Base-by-base conservation (phyloP, 2,329 filamentous ascomycete genomes). In the Fusarium dlaminii region DNA sequence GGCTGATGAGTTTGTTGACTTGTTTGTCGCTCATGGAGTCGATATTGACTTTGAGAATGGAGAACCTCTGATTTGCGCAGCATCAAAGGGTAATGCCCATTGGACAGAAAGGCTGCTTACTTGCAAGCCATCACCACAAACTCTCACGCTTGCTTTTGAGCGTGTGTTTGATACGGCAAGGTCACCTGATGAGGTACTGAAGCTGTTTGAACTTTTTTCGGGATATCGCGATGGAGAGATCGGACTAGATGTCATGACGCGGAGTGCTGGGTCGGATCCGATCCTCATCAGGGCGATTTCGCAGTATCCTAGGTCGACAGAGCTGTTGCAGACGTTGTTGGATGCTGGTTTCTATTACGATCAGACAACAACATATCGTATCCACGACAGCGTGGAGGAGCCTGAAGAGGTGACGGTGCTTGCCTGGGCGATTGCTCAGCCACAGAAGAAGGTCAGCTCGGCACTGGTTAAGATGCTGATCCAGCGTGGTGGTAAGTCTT, bases 391-490 rank as follows among this genome's bases (percentile, higher is more conserved):
- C 17, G 68, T 86, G 1, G 84, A 86, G 4, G 86, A 88, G 40
- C 82, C 84, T 7, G 90, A 93, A 78, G 81, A 84, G 15, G 84
- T 90, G 49, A 88, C 88, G 4, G 82, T 91, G 5, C 81, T 93
- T 13, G 82, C 87, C 57, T 93, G 90, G 90, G 86, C 89, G 0
- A 83, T 93, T 58, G 81, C 89, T 12, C 90, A 92, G 70, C 88
- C 89, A 1, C 89, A 91, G 71, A 92, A 92, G 79, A 87, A 86
- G 68, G 85, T 92, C 57, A 91, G 89, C 79, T 89, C 87, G 39
- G 79, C 83, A 9, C 81, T 92, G 48, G 87, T 93, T 63, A 84
- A 88, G 70, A 80, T 89, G 54, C 82, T 93, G 27, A 81, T 93
- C n/a, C 81, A 76, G 78, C 85, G 70, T 77, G 86, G 55, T 52